Conservation (phyloP, 306 rosid species). For the Cucurbita argyrosperma region DNA sequence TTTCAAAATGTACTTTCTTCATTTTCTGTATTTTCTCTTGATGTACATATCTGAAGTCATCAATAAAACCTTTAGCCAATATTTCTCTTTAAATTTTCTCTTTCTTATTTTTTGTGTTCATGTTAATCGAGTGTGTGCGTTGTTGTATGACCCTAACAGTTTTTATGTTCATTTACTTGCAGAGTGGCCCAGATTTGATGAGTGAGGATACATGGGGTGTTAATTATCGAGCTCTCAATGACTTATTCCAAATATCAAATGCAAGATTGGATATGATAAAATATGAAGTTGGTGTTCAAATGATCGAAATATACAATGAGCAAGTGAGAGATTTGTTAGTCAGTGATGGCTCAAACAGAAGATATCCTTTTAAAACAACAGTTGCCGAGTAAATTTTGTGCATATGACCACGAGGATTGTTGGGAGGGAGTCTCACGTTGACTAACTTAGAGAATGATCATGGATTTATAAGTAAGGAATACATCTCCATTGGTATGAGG, state of each 20-base stretch:
- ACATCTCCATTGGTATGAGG: no score
- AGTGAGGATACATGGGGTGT: constrained; percentile 91
- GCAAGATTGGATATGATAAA: constrained; percentile 48
- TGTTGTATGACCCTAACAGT: no score
- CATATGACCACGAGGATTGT: background rate
- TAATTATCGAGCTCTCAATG: constrained; percentile 79
- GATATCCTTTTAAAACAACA: constrained; percentile 54
- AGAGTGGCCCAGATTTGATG: constrained; percentile 93
- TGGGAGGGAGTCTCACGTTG: no score
- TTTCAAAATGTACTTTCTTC: no score
- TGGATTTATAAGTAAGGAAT: no score
- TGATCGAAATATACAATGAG: constrained; percentile 95
- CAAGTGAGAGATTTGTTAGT: constrained; percentile 94
- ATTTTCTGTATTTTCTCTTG: no score
- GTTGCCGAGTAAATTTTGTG: background rate
- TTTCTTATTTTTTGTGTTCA: no score
- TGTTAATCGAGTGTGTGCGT: no score
- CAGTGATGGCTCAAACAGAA: constrained; percentile 78
- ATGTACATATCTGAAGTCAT: no score
- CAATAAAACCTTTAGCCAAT: no score
- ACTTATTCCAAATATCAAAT: constrained; percentile 78
- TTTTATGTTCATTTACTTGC: background rate
- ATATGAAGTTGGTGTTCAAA: constrained; percentile 89
- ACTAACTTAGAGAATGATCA: no score
- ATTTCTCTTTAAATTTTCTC: no score